Evolutionary conservation across 352 stramenopile species (phyloP).

Genomic region (Globisporangium recalcitrans): DNA sequence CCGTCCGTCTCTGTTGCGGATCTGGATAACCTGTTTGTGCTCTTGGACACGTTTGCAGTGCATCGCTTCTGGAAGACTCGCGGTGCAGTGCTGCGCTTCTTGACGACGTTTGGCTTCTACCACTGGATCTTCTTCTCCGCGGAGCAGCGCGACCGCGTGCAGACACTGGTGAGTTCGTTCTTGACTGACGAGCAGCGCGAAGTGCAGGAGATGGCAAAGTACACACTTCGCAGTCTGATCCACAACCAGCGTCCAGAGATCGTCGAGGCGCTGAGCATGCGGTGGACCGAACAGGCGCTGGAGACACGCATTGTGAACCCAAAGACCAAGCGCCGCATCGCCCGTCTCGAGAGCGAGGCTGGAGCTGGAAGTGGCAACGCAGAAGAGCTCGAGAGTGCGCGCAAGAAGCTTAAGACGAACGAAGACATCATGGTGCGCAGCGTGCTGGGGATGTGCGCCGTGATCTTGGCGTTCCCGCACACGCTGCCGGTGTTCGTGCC

Average conservation of each 20-base stretch:
- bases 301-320: constrained; percentile 47
- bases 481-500: constrained; percentile 63
- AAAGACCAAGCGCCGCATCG: constrained; percentile 52
- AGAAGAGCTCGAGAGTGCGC: constrained; percentile 32
- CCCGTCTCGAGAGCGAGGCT: constrained; percentile 33
- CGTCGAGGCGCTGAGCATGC: constrained; percentile 34
- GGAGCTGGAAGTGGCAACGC: constrained; percentile 5
- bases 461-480: constrained; percentile 76
- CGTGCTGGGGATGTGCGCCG: constrained; percentile 61
- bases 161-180: constrained; percentile 45
- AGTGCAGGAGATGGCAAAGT: constrained; percentile 79
- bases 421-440: constrained; percentile 57
- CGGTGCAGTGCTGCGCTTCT: constrained; percentile 62
- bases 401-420: constrained; percentile 35
- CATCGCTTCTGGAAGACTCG: constrained; percentile 64
- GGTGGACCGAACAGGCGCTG: constrained; percentile 30
- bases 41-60: constrained; percentile 37
- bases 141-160: constrained; percentile 38
- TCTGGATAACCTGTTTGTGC: constrained; percentile 28
- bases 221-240: constrained; percentile 55
- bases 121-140: constrained; percentile 55
- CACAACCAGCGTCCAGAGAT: constrained; percentile 40
- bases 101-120: constrained; percentile 71
- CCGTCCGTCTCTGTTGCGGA: background rate
- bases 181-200: constrained; percentile 69